These are phyloP conservation scores for Nyctanthes arbortristis DNA, from an alignment of 257 asterid species.

Conservation along the genomic window DNA sequence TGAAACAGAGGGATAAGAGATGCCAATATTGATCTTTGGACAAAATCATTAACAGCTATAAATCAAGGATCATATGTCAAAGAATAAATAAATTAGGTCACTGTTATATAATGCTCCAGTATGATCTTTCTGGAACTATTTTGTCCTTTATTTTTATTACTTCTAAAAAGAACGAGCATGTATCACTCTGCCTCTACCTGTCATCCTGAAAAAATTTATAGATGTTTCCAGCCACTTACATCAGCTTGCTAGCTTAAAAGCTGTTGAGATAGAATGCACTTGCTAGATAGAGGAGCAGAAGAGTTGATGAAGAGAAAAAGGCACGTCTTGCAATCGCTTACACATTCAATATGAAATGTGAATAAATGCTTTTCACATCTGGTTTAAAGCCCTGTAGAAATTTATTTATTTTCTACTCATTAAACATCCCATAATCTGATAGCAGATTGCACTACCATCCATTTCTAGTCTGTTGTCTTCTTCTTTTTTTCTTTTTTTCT, in stretches of 20 bases:
- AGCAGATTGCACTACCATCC: conserved; percentile 5
- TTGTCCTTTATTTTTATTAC: neutral
- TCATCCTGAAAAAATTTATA: neutral
- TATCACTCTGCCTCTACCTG: conserved; percentile 4
- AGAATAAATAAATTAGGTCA: neutral
- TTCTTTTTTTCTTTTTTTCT: too few relatives aligned
- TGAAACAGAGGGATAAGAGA: neutral
- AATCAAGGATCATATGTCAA: neutral
- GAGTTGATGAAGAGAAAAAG: neutral
- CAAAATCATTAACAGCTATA: neutral
- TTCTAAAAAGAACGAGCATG: neutral
- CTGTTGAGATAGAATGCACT: neutral
- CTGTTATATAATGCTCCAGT: neutral
- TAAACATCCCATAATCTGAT: neutral
- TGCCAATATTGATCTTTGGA: neutral
- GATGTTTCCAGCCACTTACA: neutral
- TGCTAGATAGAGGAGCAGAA: neutral
- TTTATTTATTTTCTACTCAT: conserved; percentile 1
- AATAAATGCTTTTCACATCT: neutral
- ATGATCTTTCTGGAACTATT: conserved; percentile 9
- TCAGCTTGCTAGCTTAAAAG: neutral
- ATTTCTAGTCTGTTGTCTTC: too few relatives aligned
- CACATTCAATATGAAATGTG: neutral
- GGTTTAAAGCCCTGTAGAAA: neutral
- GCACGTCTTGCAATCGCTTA: neutral